Conservation (phyloP, 176 grass and related monocot genomes). For the Tuctoria greenei region DNA sequence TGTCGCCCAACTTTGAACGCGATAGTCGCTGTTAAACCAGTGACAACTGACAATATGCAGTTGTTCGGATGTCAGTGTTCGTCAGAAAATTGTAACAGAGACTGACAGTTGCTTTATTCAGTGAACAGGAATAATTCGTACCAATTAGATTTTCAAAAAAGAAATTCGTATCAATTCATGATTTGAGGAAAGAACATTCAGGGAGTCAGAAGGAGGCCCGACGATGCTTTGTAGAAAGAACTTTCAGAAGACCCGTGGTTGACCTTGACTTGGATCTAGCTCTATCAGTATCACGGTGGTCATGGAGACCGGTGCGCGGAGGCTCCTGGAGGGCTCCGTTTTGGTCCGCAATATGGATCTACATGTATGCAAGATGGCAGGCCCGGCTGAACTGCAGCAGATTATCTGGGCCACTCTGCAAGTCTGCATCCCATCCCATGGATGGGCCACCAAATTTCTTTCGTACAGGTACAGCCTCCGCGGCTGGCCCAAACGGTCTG, state of each 20-base stretch:
- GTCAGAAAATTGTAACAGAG: not conserved
- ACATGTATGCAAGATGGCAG: no score
- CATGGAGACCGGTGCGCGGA: no score
- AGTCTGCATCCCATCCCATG: no score
- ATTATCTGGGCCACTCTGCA: no score
- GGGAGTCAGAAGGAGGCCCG: not conserved
- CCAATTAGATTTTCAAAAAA: no score
- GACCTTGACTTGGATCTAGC: not conserved
- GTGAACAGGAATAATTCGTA: not conserved
- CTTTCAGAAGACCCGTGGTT: not conserved
- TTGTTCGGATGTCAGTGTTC: not conserved
- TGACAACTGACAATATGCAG: not conserved
- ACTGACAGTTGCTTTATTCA: not conserved
- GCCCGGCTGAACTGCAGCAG: no score
- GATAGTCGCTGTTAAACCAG: not conserved
- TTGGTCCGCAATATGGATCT: no score
- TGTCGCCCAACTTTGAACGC: slow-evolving; percentile 2
- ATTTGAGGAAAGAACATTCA: not conserved
- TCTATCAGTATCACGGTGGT: not conserved
- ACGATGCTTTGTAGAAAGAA: not conserved
- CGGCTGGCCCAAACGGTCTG: no score
- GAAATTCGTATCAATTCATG: not conserved
- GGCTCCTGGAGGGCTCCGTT: no score
- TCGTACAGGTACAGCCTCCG: no score
- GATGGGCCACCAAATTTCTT: no score